phyloP scores from a whole-genome alignment of 306 rosid species.

The Cicer bijugum region DNA sequence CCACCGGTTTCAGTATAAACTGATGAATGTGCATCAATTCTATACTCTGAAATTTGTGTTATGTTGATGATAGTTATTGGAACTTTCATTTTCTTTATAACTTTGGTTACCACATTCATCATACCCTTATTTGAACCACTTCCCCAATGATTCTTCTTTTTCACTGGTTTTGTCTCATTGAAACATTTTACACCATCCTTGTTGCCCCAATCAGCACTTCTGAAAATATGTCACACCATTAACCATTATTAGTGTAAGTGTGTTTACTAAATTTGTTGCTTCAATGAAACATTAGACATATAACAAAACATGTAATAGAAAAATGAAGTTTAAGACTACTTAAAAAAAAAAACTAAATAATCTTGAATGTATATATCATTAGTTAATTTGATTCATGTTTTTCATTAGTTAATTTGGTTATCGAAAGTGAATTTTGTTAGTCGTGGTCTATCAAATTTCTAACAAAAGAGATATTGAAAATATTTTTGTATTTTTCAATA shows the following conservation, averaged over 20 bases:
- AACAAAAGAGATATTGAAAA: no score
- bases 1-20: slow-evolving; percentile 80
- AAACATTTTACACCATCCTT: slow-evolving; percentile 52
- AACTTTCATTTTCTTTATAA: slow-evolving; percentile 70
- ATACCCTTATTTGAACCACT: slow-evolving; percentile 77
- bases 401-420: no score
- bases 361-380: no score
- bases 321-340: not conserved
- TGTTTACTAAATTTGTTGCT: not conserved
- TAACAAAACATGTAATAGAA: not conserved
- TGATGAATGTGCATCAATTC: slow-evolving; percentile 84
- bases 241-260: not conserved
- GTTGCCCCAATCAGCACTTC: slow-evolving; percentile 57
- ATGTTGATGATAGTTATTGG: slow-evolving; percentile 71
- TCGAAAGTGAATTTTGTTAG: no score
- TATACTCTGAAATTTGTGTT: slow-evolving; percentile 84
- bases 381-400: no score
- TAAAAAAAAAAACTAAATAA: no score
- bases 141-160: slow-evolving; percentile 79
- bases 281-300: slow-evolving; percentile 14
- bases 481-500: no score
- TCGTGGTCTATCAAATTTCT: no score
- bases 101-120: slow-evolving; percentile 73
- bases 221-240: slow-evolving; percentile 35
- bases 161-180: slow-evolving; percentile 67